These are phyloP conservation scores for Penicillium capsulatum DNA, from an alignment of 2,329 filamentous ascomycete species.

Conservation along the genomic window DNA sequence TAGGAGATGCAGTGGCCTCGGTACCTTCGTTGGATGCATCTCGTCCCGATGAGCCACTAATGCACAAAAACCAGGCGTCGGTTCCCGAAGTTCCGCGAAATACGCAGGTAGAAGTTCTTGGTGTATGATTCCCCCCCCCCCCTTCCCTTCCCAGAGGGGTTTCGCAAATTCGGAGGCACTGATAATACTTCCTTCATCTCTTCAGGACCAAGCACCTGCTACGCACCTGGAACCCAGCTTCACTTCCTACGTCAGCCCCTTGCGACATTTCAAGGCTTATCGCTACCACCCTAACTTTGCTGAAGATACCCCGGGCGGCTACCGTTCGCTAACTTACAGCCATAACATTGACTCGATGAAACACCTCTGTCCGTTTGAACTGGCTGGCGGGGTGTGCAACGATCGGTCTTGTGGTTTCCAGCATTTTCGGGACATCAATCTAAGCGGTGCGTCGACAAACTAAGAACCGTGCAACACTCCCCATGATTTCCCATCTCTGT, in stretches of 20 bases:
- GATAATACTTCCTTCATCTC: constrained; percentile 21
- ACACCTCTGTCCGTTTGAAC: constrained; percentile 72
- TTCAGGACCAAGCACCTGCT: constrained; percentile 24
- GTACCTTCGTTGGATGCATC: background rate
- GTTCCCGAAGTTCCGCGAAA: constrained; percentile 18
- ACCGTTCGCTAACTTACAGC: constrained; percentile 88
- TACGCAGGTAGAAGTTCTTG: constrained; percentile 28
- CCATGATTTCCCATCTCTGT: constrained; percentile 17
- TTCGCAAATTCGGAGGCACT: constrained; percentile 23
- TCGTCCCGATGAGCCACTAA: constrained; percentile 32
- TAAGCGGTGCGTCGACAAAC: constrained; percentile 65
- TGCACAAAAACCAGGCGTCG: constrained; percentile 28
- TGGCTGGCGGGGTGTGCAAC: constrained; percentile 67
- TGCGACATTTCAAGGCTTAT: constrained; percentile 79
- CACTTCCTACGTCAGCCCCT: constrained; percentile 74
- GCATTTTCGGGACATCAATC: constrained; percentile 70
- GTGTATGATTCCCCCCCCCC: constrained; percentile 29
- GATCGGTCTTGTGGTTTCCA: constrained; percentile 69
- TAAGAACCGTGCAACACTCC: constrained; percentile 26
- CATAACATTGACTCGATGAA: constrained; percentile 76
- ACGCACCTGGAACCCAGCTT: constrained; percentile 31
- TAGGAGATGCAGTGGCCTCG: constrained; percentile 18
- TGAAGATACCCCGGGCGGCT: constrained; percentile 66
- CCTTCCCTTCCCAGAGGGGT: constrained; percentile 15
- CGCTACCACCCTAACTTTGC: constrained; percentile 80